phyloP scores from a whole-genome alignment of 768 basidiomycete genomes.

The Myochromella boudieri region DNA sequence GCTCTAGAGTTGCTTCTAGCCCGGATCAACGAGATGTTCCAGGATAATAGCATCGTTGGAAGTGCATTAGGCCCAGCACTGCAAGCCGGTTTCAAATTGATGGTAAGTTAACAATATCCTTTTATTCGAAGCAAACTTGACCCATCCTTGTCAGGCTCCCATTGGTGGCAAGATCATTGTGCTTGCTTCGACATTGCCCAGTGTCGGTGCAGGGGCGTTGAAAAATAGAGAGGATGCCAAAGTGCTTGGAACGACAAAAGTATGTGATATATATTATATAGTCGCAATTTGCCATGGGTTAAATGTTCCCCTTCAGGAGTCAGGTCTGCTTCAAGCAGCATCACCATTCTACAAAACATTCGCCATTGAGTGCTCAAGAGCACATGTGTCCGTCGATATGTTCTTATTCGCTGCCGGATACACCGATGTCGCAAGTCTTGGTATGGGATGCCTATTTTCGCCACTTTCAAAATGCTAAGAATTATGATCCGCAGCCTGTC shows the following conservation, averaged over 20 bases:
- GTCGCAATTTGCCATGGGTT: background rate
- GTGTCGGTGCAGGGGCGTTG: conserved; percentile 83
- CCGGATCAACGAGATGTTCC: conserved; percentile 94
- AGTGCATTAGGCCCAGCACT: conserved; percentile 94
- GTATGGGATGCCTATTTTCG: conserved; percentile 37
- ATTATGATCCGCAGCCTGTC: conserved; percentile 57
- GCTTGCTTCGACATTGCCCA: conserved; percentile 83
- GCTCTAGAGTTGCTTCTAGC: conserved; percentile 81
- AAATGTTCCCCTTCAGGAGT: conserved; percentile 57
- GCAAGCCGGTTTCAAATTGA: conserved; percentile 94
- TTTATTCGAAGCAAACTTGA: background rate
- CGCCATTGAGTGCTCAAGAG: conserved; percentile 96
- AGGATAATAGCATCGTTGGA: conserved; percentile 90
- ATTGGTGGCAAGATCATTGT: conserved; percentile 95
- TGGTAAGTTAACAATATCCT: conserved; percentile 45
- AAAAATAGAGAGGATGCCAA: conserved; percentile 98
- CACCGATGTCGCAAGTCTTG: conserved; percentile 92
- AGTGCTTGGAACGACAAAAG: conserved; percentile 91
- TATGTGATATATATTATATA: conserved; percentile 22
- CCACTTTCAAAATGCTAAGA: background rate
- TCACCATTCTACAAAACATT: conserved; percentile 98
- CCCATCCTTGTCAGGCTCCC: conserved; percentile 57
- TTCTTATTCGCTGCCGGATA: conserved; percentile 94
- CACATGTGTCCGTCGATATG: conserved; percentile 98
- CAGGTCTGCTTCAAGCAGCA: conserved; percentile 87